Conservation (phyloP, 108 stramenopile genomes). For the Chaetoceros muelleri region DNA sequence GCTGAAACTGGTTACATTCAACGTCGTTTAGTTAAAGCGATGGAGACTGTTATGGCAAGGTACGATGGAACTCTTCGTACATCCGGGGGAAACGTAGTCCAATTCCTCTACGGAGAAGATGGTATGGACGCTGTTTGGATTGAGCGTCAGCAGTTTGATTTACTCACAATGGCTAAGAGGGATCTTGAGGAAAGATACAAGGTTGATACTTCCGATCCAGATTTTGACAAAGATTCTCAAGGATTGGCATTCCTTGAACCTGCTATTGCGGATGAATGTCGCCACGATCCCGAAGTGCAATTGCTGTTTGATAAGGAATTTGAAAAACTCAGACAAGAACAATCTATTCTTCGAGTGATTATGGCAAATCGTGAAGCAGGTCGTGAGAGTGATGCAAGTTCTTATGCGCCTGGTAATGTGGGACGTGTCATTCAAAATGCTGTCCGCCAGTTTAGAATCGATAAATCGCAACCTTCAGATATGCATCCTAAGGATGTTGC, state of each 20-base stretch:
- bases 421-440: slow-evolving; percentile 88
- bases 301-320: slow-evolving; percentile 81
- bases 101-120: slow-evolving; percentile 99
- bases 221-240: slow-evolving; percentile 81
- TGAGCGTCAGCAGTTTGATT: slow-evolving; percentile 90
- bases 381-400: slow-evolving; percentile 62
- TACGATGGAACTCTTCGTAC: slow-evolving; percentile 98
- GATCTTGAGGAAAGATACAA: slow-evolving; percentile 72
- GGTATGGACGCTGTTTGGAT: slow-evolving; percentile 99
- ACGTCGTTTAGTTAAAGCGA: slow-evolving; percentile 96
- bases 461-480: slow-evolving; percentile 69
- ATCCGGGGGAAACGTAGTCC: slow-evolving; percentile 84
- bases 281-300: slow-evolving; percentile 78
- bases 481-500: slow-evolving; percentile 86
- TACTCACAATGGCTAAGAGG: slow-evolving; percentile 59
- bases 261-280: slow-evolving; percentile 75
- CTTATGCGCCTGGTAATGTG: slow-evolving; percentile 90
- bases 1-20: slow-evolving; percentile 99
- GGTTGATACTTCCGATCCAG: slow-evolving; percentile 64
- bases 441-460: slow-evolving; percentile 83
- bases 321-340: slow-evolving; percentile 80
- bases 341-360: slow-evolving; percentile 66
- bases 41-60: slow-evolving; percentile 95
- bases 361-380: slow-evolving; percentile 88
- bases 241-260: slow-evolving; percentile 70